Evolutionary conservation across 352 stramenopile species (phyloP).

Genomic region (Pythium dissotocum): DNA sequence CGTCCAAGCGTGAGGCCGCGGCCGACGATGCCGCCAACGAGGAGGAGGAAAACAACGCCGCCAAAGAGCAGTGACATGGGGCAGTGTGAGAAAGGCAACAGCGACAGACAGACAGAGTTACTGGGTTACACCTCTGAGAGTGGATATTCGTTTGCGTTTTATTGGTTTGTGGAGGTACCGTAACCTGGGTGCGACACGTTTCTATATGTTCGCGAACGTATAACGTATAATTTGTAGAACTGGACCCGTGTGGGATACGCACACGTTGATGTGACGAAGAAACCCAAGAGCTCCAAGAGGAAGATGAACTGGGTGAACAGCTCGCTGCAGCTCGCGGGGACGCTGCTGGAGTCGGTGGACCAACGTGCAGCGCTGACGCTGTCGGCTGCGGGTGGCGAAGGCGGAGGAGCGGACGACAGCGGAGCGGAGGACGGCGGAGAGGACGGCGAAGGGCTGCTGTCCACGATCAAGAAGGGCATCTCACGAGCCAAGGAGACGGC

Average conservation of each 20-base stretch:
- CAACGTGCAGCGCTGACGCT: slow-evolving; percentile 82
- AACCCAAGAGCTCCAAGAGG: not conserved
- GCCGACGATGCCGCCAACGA: not conserved
- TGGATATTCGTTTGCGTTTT: not conserved
- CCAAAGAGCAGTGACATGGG: not conserved
- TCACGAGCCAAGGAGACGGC: slow-evolving; percentile 24
- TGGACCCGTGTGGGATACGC: not conserved
- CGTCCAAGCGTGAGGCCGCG: slow-evolving; percentile 27
- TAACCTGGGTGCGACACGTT: not conserved
- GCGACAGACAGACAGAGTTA: not conserved
- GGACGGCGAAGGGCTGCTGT: slow-evolving; percentile 33
- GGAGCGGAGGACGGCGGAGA: slow-evolving; percentile 25
- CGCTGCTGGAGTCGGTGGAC: slow-evolving; percentile 84
- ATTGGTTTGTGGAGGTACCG: not conserved
- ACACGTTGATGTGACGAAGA: not conserved
- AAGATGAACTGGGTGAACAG: slow-evolving; percentile 87
- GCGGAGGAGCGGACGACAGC: slow-evolving; percentile 12
- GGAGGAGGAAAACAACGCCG: not conserved
- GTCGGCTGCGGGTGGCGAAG: slow-evolving; percentile 25
- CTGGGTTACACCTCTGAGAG: not conserved
- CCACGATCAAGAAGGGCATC: slow-evolving; percentile 34
- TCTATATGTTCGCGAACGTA: not conserved
- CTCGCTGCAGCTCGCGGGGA: slow-evolving; percentile 77
- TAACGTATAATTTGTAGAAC: slow-evolving; percentile 9
- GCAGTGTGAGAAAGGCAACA: not conserved